A percentile compares a stretch with the other conserved stretches of the same genome.
Evolutionary conservation across 108 stramenopile genomes (phyloP).

Genomic region (Discostella pseudostelligera): DNA sequence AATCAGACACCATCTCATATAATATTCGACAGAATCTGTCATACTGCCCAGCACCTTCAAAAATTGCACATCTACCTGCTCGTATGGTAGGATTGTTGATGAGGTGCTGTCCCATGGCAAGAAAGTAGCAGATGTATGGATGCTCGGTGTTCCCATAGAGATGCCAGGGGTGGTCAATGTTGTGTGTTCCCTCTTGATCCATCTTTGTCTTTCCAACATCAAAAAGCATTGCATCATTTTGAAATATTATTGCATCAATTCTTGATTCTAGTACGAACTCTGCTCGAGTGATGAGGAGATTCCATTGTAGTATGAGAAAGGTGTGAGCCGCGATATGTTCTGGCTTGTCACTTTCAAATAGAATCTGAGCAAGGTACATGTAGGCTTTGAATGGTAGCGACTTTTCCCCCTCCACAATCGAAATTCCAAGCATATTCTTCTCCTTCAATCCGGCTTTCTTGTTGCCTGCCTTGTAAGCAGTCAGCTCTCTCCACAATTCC

Average conservation of each 20-base stretch:
- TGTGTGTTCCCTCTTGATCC: not conserved
- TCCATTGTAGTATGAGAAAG: slow-evolving; percentile 13
- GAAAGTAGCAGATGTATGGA: not conserved
- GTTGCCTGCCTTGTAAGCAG: not conserved
- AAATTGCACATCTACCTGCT: not conserved
- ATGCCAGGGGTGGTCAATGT: slow-evolving; percentile 12
- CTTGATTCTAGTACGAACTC: not conserved
- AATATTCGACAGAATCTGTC: slow-evolving; percentile 8
- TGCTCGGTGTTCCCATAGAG: slow-evolving; percentile 2
- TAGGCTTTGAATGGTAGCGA: slow-evolving; percentile 2
- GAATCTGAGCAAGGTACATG: slow-evolving; percentile 3
- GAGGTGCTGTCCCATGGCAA: not conserved
- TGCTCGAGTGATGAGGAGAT: too few species aligned
- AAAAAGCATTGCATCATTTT: slow-evolving; percentile 10
- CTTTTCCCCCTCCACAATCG: not conserved
- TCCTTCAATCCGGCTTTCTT: not conserved
- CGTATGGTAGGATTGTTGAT: not conserved
- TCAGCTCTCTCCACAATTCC: not conserved
- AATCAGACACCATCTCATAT: not conserved
- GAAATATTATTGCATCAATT: not conserved
- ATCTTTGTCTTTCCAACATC: slow-evolving; percentile 6
- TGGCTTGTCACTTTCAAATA: slow-evolving; percentile 12
- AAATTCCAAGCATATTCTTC: not conserved
- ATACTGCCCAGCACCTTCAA: slow-evolving; percentile 16
- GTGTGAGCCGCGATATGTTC: slow-evolving; percentile 10